phyloP scores from a whole-genome alignment of 495 filamentous ascomycete genomes.

The Penicillium cinerascens region DNA sequence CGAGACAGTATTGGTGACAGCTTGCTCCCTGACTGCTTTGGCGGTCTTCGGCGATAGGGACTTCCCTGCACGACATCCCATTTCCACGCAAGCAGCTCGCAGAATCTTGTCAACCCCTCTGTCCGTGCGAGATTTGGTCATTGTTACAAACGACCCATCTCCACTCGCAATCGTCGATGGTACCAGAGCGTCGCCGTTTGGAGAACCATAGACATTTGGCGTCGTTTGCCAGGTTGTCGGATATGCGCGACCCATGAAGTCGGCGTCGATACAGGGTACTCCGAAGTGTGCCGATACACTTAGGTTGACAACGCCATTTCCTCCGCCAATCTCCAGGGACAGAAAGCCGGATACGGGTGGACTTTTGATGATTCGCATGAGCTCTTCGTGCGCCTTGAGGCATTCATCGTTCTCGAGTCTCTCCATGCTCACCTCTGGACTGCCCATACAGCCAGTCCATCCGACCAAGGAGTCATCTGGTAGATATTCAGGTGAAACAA shows the following conservation, averaged over 20 bases:
- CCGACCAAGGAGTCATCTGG: conserved; percentile 17
- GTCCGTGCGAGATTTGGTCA: conserved; percentile 35
- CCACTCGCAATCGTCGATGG: conserved; percentile 25
- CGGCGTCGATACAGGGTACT: conserved; percentile 34
- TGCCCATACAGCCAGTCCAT: conserved; percentile 29
- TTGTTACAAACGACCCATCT: conserved; percentile 23
- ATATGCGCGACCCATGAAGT: conserved; percentile 37
- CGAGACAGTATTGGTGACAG: conserved; percentile 38
- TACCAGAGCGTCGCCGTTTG: conserved; percentile 23
- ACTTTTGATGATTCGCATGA: conserved; percentile 28
- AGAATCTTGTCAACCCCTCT: conserved; percentile 30
- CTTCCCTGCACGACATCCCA: conserved; percentile 31
- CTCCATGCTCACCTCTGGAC: conserved; percentile 30
- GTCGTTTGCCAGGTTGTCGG: conserved; percentile 35
- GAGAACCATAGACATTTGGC: conserved; percentile 25
- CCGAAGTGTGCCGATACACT: conserved; percentile 24
- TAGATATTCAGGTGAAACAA: conserved; percentile 18
- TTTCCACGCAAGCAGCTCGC: conserved; percentile 31
- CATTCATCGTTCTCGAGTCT: conserved; percentile 32
- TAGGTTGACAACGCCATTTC: conserved; percentile 34
- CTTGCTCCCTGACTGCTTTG: conserved; percentile 24
- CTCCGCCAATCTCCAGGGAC: conserved; percentile 37
- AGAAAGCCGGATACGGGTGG: conserved; percentile 27
- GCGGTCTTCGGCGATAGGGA: conserved; percentile 29
- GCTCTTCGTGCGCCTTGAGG: conserved; percentile 23